Base-by-base conservation (phyloP, 306 rosid genomes). In the Quercus engelmannii region DNA sequence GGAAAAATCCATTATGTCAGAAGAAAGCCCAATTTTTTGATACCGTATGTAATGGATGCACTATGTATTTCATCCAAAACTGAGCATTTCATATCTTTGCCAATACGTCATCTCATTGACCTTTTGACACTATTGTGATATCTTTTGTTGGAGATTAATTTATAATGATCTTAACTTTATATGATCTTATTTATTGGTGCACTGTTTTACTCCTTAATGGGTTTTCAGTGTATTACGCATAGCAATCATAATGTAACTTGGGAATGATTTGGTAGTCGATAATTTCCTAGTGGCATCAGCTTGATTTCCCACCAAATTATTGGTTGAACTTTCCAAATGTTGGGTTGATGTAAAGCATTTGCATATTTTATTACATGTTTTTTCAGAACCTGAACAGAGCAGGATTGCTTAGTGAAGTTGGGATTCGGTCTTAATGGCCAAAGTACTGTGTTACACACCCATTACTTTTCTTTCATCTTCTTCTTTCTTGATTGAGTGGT, bases 391-490 rank as follows among this genome's bases (percentile, higher is more conserved):
- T 62, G 26, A 73, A 13, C 54, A 71, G 62, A 31, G 67, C 69
- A 70, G 69, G 38, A 68, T 33, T 72, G 56, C 56, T 31, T 46
- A 25, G 25, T 14, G 18, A 76, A 79, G 57, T 74, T 74, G 71
- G 77, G 54, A 72, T 77, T 84, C 84, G 88, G 87, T 86, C 21
- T 54, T 30, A 81, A 87, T 75, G 73, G 74, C 75, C 80, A 80
- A 57, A 71, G 19, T 61, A 72, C 76, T 56, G 51, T 82, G 3
- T 9, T 65, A 55, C 43, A 67, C 80, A 84, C 78, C 80, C 76
- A 76, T 68, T 70, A 67, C 69, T 79, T 74, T 31, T 72, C 10
- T 19, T 26, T 69, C 61, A 80, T 82, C 61, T 75, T 46, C 28
- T 70, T 79, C 55, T 33, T 73, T 74, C 13, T 81, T 75, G 80